Evolutionary conservation across 2,329 filamentous ascomycete genomes (phyloP), one percentile per base, ranked within the genome.

Genomic region (Fusarium azukiicola): DNA sequence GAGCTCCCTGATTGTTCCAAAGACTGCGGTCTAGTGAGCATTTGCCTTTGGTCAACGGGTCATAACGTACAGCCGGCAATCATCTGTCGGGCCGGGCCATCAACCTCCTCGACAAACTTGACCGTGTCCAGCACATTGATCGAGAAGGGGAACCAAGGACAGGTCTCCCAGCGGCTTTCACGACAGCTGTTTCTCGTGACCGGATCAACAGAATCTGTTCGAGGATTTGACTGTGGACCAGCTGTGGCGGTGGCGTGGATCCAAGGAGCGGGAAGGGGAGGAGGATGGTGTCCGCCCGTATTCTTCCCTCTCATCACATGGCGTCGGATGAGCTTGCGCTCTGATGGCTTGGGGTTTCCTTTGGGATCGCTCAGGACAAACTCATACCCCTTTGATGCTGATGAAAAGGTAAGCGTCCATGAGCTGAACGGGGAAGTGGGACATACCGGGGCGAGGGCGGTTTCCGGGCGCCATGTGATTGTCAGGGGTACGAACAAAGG

Each of bases 261-360:
- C 63, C 63, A 67, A 67, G 63, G 36, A 36, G 19, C 40, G 19
- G 63, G 63, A 49, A 67, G 63, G 13, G 11, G 63, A 67, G 63
- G 63, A 10, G 17, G 63, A 16, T 46, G 23, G 40, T 49, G 16
- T 38, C 13, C 63, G 17, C 63, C 42, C 11, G 73, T 81, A 36
- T 83, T 83, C 77, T 83, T 83, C 32, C 82, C 82, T 21, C 79
- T 79, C 82, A 83, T 83, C n/a, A 83, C 81, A 80, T 82, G 72
- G 47, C 82, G 83, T 13, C 82, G 75, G 73, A 83, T 83, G 67
- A 84, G 74, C 76, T 83, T 84, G 61, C 84, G 78, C 44, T 80
- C 70, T 17, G 73, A 77, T 4, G 81, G 71, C 7, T 73, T 75
- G 17, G 82, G 80, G 40, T 82, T 84, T 0, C 83, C 84, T 6